Conservation (phyloP, 768 basidiomycete species). For the Rhizopogon salebrosus region DNA sequence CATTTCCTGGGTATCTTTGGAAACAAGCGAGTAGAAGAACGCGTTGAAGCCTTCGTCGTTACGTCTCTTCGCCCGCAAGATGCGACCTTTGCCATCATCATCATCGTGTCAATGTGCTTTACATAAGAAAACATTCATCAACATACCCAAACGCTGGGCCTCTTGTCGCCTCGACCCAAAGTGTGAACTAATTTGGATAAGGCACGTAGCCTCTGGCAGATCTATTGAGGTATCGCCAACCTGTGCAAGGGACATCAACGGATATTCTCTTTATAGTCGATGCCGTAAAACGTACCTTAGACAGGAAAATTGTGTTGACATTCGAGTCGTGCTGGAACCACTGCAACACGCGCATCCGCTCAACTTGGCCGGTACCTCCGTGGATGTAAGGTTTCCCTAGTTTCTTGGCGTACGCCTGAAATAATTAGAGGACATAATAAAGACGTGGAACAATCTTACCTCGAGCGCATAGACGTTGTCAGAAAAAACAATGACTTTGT, state of each 20-base stretch:
- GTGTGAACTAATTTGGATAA: conserved; percentile 99
- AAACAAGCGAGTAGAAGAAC: conserved; percentile 98
- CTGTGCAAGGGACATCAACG: conserved; percentile 32
- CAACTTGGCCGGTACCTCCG: conserved; percentile 90
- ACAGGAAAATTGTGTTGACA: conserved; percentile 97
- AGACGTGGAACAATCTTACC: conserved; percentile 39
- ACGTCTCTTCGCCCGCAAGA: conserved; percentile 91
- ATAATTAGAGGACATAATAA: not conserved
- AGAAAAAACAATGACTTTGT: conserved; percentile 99
- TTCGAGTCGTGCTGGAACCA: conserved; percentile 93
- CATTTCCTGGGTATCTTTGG: conserved; percentile 99
- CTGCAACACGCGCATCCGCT: conserved; percentile 91
- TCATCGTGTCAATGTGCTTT: conserved; percentile 12
- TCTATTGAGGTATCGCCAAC: conserved; percentile 99
- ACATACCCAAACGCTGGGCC: conserved; percentile 86
- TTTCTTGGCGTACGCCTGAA: conserved; percentile 87
- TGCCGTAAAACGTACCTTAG: conserved; percentile 57
- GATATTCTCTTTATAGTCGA: conserved; percentile 8
- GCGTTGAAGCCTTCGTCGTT: conserved; percentile 99
- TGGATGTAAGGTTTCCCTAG: conserved; percentile 94
- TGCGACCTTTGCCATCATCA: conserved; percentile 59
- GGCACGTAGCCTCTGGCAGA: conserved; percentile 96
- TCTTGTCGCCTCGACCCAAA: conserved; percentile 98
- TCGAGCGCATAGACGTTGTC: conserved; percentile 97
- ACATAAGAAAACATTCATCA: conserved; percentile 4